Base-by-base conservation (phyloP, 805 yeast genomes). In the Yarrowia sp. region DNA sequence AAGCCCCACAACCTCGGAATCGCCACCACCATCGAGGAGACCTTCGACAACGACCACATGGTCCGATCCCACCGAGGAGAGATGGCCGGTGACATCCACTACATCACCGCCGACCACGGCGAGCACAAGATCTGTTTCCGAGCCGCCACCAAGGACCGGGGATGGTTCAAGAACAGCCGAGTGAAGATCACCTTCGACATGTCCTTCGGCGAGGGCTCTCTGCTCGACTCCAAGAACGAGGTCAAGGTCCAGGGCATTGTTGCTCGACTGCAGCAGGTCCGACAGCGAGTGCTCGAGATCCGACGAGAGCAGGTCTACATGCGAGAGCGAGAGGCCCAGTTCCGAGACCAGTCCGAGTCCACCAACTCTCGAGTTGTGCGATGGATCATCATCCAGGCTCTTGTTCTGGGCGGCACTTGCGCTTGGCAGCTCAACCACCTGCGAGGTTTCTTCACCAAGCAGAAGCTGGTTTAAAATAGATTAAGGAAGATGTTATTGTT, bases 81-180 rank as follows among this genome's bases (percentile, higher is more conserved):
- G 2, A 76, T 88, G 12, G 74, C 72, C 38, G 88, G 90, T 14
- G 86, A 85, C 65, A 88, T 90, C 73, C 80, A 91, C 29, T 91
- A 89, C 77, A 86, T 92, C 12, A 88, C 97, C 1, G 76, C 84
- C 47, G 96, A 88, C 61, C 77, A 86, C 10, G 97, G 97, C 36
- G 96, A 88, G 72, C 97, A 91, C 78, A 80, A 81, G 68, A 80
- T 92, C 68, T 91, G 97, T 75, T 76, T 91, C 73, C 84, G 84
- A 39, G 84, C 84, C n/a, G 68, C 73, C 46, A 67, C 70, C 27
- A 71, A 73, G 47, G 47, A 39, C 61, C 61, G 47, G 14, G 90
- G 88, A 61, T 87, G 91, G 85, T 79, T 88, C 69, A 78, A 82
- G 63, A 81, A 82, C 69, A 63, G 77, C 64, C 75, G 74, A 63